Percentiles rank a stretch among this genome's conserved stretches.
Conservation (phyloP, 2,329 filamentous ascomycete species). For the Apiospora hydei region DNA sequence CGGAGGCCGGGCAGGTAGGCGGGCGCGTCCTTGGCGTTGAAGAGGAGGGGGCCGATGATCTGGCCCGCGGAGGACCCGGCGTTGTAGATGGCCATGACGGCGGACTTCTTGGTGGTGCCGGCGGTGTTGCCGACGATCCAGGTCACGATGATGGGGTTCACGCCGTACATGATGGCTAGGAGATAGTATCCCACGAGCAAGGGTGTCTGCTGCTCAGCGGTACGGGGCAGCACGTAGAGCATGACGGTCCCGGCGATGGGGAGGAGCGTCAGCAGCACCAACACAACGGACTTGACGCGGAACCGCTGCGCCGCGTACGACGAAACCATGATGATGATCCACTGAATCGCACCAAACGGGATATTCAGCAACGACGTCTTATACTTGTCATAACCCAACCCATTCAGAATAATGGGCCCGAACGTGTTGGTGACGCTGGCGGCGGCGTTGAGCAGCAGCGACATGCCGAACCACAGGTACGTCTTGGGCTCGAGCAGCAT, state of each 20-base stretch:
- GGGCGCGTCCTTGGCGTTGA: slow-evolving; percentile 64
- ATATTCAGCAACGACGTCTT: slow-evolving; percentile 69
- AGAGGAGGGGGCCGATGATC: slow-evolving; percentile 71
- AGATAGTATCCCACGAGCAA: slow-evolving; percentile 70
- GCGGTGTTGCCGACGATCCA: slow-evolving; percentile 76
- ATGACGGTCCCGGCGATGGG: slow-evolving; percentile 67
- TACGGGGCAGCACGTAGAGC: slow-evolving; percentile 60
- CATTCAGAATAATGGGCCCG: slow-evolving; percentile 67
- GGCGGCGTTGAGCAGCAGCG: slow-evolving; percentile 69
- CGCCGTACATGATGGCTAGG: slow-evolving; percentile 70
- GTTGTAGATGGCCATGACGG: slow-evolving; percentile 70
- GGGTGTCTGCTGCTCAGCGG: slow-evolving; percentile 49
- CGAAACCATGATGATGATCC: slow-evolving; percentile 62
- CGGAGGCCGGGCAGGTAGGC: slow-evolving; percentile 64
- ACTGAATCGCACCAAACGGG: slow-evolving; percentile 69
- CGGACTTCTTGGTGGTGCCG: slow-evolving; percentile 71
- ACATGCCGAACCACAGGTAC: slow-evolving; percentile 67
- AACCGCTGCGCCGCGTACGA: slow-evolving; percentile 65
- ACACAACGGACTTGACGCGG: slow-evolving; percentile 62
- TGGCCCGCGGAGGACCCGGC: slow-evolving; percentile 69
- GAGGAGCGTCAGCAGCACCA: slow-evolving; percentile 62
- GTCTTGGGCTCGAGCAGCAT: slow-evolving; percentile 57
- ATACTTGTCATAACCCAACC: slow-evolving; percentile 66
- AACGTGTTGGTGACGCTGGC: slow-evolving; percentile 70
- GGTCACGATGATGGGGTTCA: slow-evolving; percentile 69